Evolutionary conservation across 2,329 filamentous ascomycete genomes (phyloP), one percentile per base, ranked within the genome.

Genomic region (Cylindrodendrum hubeiense): DNA sequence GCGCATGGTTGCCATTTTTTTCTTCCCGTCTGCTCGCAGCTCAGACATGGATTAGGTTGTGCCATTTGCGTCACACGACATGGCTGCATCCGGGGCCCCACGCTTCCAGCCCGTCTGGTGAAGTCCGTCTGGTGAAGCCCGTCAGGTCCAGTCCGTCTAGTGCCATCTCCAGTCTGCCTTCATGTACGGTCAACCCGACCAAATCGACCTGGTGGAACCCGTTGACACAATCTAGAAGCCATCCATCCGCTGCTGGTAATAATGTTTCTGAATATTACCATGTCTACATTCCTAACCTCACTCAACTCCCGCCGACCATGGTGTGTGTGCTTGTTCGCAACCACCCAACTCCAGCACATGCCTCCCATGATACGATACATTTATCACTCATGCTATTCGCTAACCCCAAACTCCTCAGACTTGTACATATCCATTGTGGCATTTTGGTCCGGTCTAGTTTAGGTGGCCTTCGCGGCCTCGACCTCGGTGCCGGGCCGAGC

Each of bases 401-500:
- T 19, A 60, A 41, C 51, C 21, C 52, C 26, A 34, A 33, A 58
- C 22, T 57, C 47, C 47, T 33, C 30, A 21, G 26, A 33, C 9
- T 9, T 33, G 30, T n/a, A 33, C 3, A 5, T 5, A 22, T 33
- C 5, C n/a, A 21, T 33, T 50, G n/a, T 50, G 15, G 17, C 28
- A 10, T 33, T n/a, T 33, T 15, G 17, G 37, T 39, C 15, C 6
- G n/a, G 37, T 39, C n/a, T 59, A 33, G 44, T 33, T 53, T 44
- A 67, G 44, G 49, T 49, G 50, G 51, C 60, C 56, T 44, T 62
- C 15, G 43, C 12, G 33, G 28, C 51, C 26, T 72, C 63, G 19
- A 51, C 63, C 52, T 70, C 67, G 30, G 64, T 58, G 3, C 61
- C 69, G 28, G 88, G 88, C 81, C 91, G 88, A 5, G 87, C 82